phyloP scores from a whole-genome alignment of 257 asterid species.

The Jacaranda mimosifolia region DNA sequence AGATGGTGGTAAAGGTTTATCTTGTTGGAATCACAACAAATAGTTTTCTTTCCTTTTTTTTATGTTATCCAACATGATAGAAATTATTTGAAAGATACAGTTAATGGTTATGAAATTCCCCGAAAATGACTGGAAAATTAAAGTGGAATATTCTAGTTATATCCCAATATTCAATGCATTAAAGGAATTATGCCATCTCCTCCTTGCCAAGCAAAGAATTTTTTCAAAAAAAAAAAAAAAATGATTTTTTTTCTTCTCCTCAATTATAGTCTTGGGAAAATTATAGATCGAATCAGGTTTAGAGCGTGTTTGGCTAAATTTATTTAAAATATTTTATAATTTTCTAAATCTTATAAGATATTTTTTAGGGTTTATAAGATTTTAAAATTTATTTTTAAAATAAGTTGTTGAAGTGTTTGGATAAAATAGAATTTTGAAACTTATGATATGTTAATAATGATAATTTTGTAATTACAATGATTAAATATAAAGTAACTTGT shows the following conservation, averaged over 20 bases:
- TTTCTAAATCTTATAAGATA: too few species aligned
- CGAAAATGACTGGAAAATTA: not conserved
- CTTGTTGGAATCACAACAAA: not conserved
- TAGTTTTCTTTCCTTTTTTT: too few species aligned
- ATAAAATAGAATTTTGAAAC: too few species aligned
- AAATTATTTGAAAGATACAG: not conserved
- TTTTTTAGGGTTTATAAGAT: too few species aligned
- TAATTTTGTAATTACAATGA: too few species aligned
- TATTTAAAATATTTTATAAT: too few species aligned
- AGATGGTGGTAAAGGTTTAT: not conserved
- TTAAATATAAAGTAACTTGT: too few species aligned
- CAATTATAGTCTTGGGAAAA: not conserved
- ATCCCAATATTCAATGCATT: not conserved
- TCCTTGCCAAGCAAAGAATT: not conserved
- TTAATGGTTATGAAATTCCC: not conserved
- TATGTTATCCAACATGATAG: not conserved
- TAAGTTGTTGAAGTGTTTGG: too few species aligned
- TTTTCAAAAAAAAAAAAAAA: too few species aligned
- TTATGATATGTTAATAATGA: too few species aligned
- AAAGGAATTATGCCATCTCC: not conserved
- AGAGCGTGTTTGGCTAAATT: too few species aligned
- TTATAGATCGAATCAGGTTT: not conserved
- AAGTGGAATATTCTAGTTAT: conserved; percentile 10
- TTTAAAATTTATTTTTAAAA: too few species aligned
- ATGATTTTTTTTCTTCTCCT: not conserved